Conservation (phyloP, 768 basidiomycete species). For the Russula vinacea region DNA sequence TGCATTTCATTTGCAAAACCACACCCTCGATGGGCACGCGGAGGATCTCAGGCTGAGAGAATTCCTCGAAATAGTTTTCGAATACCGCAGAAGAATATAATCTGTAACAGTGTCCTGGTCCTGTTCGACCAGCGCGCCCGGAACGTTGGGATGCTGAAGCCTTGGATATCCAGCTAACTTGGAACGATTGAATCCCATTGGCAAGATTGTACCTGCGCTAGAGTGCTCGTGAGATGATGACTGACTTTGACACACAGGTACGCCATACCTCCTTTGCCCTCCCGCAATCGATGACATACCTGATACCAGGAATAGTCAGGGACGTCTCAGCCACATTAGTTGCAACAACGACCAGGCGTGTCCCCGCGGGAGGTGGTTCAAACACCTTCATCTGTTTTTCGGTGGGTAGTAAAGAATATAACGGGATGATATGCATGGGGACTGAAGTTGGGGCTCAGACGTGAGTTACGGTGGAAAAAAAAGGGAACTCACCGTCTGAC, state of each 20-base stretch:
- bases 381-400: conserved; percentile 97
- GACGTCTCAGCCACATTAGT: conserved; percentile 98
- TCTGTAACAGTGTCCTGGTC: conserved; percentile 97
- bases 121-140: conserved; percentile 95
- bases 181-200: conserved; percentile 87
- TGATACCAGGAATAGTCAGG: conserved; percentile 92
- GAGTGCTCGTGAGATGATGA: conserved; percentile 14
- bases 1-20: conserved; percentile 97
- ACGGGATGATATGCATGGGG: conserved; percentile 90
- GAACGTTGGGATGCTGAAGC: conserved; percentile 60
- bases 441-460: conserved; percentile 42
- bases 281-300: conserved; percentile 96
- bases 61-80: conserved; percentile 87
- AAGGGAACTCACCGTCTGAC: conserved; percentile 51
- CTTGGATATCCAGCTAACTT: conserved; percentile 71
- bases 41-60: conserved; percentile 87
- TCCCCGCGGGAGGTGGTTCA: conserved; percentile 70
- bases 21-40: conserved; percentile 96
- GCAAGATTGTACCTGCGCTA: conserved; percentile 80
- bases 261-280: conserved; percentile 81
- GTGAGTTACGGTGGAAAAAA: conserved; percentile 14
- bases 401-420: conserved; percentile 89
- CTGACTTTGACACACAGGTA: neutral
- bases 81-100: conserved; percentile 94
- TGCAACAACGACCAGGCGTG: conserved; percentile 87